A percentile compares a stretch with the other conserved stretches of the same genome.
Conservation (phyloP, 139 green algal genomes). For the Chlamydomonas applanata region DNA sequence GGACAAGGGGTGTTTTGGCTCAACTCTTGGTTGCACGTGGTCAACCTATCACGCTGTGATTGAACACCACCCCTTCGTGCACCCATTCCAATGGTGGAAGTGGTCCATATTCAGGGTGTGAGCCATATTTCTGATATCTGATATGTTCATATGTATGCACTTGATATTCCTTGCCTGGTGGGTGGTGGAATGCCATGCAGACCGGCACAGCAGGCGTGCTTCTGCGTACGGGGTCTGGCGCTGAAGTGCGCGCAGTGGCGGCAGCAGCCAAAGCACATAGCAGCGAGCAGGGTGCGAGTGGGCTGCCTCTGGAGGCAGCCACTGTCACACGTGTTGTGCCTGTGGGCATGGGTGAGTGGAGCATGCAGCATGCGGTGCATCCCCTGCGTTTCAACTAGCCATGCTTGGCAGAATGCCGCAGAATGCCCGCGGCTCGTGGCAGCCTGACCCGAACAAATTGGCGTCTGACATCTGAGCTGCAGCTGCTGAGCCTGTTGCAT, state of each 20-base stretch:
- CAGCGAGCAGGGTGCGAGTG: constrained; percentile 3
- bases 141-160: no score
- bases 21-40: no score
- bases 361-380: not conserved
- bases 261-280: not conserved
- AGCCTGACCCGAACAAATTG: no score
- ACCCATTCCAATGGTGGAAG: no score
- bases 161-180: no score
- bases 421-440: not conserved
- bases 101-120: no score
- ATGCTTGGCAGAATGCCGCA: not conserved
- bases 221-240: constrained; percentile 65
- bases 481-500: no score
- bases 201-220: constrained; percentile 76
- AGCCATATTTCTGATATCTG: no score
- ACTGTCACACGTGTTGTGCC: constrained; percentile 24
- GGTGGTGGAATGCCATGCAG: not conserved
- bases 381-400: not conserved
- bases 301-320: not conserved
- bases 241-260: constrained; percentile 42
- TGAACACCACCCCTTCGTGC: no score
- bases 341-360: constrained; percentile 11
- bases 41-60: no score
- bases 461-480: no score
- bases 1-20: no score